phyloP scores from a whole-genome alignment of 208 protist genomes.

The Phytomonas sp. region DNA sequence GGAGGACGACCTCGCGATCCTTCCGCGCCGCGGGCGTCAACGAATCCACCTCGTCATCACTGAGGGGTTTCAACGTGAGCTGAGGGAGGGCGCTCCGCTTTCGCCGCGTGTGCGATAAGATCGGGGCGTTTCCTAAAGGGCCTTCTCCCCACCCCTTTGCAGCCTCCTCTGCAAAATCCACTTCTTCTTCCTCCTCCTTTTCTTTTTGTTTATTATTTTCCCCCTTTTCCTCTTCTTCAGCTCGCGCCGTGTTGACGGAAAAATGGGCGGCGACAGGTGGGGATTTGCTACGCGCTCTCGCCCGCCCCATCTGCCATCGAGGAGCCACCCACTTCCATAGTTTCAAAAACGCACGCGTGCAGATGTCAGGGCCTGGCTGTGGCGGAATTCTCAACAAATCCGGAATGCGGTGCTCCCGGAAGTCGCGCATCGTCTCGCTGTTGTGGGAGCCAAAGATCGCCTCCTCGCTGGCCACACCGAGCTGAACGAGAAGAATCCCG shows the following conservation, averaged over 20 bases:
- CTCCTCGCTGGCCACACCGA: constrained; percentile 39
- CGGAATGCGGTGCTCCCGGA: constrained; percentile 12
- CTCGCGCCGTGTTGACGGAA: not conserved
- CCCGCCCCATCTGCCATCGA: not conserved
- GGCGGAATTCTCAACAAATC: constrained; percentile 57
- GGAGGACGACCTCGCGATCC: constrained; percentile 57
- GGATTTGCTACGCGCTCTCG: not conserved
- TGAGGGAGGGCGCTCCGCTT: not conserved
- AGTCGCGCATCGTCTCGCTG: constrained; percentile 22
- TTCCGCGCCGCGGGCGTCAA: constrained; percentile 35
- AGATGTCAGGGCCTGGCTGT: constrained; percentile 33
- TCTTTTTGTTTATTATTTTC: constrained; percentile 11
- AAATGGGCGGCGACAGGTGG: not conserved
- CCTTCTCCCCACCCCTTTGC: too few relatives aligned
- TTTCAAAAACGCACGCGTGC: constrained; percentile 14
- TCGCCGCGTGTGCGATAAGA: not conserved
- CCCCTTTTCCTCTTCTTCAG: constrained; percentile 1
- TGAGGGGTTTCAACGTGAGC: constrained; percentile 25
- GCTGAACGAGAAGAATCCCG: constrained; percentile 50
- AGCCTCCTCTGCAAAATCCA: too few relatives aligned
- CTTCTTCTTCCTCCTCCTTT: constrained; percentile 22
- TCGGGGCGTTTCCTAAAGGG: too few relatives aligned
- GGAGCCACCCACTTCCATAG: constrained; percentile 13
- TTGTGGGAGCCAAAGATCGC: constrained; percentile 36
- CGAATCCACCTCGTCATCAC: constrained; percentile 21